phyloP scores from a whole-genome alignment of 805 yeast species.

The Ogataea corticis region DNA sequence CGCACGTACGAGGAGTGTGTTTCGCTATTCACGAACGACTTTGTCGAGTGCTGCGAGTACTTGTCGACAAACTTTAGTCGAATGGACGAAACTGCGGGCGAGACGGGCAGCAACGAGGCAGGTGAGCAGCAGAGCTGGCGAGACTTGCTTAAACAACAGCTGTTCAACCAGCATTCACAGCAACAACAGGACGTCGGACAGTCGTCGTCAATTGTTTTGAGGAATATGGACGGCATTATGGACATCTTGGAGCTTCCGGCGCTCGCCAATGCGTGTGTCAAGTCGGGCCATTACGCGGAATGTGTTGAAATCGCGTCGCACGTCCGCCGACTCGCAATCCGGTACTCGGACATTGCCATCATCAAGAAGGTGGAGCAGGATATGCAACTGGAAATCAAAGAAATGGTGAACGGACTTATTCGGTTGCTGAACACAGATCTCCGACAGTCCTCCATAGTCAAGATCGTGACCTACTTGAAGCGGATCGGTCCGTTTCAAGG shows the following conservation, averaged over 20 bases:
- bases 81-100: conserved; percentile 20
- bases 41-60: conserved; percentile 31
- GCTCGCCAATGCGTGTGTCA: conserved; percentile 77
- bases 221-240: conserved; percentile 67
- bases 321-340: conserved; percentile 62
- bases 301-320: conserved; percentile 82
- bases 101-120: conserved; percentile 6
- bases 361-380: conserved; percentile 51
- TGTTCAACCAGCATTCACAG: conserved; percentile 12
- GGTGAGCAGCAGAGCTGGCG: conserved; percentile 21
- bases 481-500: conserved; percentile 56
- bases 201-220: conserved; percentile 43
- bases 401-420: conserved; percentile 69
- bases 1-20: conserved; percentile 37
- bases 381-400: conserved; percentile 54
- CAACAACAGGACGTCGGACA: conserved; percentile 12
- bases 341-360: conserved; percentile 63
- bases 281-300: conserved; percentile 84
- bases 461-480: conserved; percentile 73
- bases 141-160: conserved; percentile 23
- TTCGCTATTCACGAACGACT: conserved; percentile 35
- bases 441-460: conserved; percentile 75
- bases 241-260: conserved; percentile 86
- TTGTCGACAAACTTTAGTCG: conserved; percentile 32
- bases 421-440: conserved; percentile 70